Base-by-base conservation (phyloP, 164 flowering plant species). In the Brasenia schreberi region DNA sequence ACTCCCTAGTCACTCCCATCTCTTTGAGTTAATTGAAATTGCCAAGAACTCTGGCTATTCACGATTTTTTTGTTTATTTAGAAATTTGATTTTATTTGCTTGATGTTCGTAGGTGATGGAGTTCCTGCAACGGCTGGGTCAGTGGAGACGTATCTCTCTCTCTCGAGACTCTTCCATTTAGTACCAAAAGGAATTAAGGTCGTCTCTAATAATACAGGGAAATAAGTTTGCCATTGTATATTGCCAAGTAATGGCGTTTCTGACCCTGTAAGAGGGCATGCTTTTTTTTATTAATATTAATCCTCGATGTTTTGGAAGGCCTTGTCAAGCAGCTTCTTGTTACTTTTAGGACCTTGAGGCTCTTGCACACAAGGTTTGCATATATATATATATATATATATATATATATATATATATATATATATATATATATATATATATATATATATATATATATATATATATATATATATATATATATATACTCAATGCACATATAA, bases 101-200 rank as follows among this genome's bases (percentile, higher is more conserved):
- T 9, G 12, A 14, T 49, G 56, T 58, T 73, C 64, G 18, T 73
- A 88, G 93, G 96, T 93, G 19, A 87, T 77, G 88, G 74, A 76
- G n/a, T 93, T 93, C 69, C 74, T 93, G 68, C 79, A 68, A 42
- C 90, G 87, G 42, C 73, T 93, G 64, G 96, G 85, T 64, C 82
- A 86, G 60, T 88, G 96, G 95, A 87, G 87, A 68, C 68, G 75
- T 53, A 52, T 63, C 42, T 66, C 69, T 5, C 65, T 60, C 39
- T 2, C 7, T 12, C 42, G 9, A 2, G 2, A 19, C 17, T 7
- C 17, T 7, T 6, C 17, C 17, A 14, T 63, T 27, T 19, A 33
- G 23, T 19, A 19, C 18, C 11, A 63, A 33, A 5, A 33, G 39
- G n/a, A 63, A 12, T 1, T 23, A 23, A 3, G 39, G 4, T 33